phyloP scores from a whole-genome alignment of 257 asterid genomes.

The Petunia secreta region DNA sequence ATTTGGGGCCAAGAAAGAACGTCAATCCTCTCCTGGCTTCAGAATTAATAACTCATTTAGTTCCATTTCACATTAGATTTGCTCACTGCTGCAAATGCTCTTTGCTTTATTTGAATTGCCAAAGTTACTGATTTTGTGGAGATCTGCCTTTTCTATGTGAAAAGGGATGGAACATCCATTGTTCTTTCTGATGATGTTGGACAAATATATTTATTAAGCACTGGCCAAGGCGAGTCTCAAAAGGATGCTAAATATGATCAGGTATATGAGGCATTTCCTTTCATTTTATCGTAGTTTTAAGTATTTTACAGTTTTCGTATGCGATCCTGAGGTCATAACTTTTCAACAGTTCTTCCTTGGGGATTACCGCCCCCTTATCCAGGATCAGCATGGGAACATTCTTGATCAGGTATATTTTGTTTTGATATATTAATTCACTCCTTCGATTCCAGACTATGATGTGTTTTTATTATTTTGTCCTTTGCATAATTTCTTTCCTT shows the following conservation, averaged over 20 bases:
- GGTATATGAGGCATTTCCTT: conserved; percentile 47
- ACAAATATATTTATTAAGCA: conserved; percentile 85
- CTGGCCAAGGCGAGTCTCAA: conserved; percentile 98
- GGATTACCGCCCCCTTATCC: conserved; percentile 92
- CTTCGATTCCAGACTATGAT: neutral
- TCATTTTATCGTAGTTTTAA: conserved; percentile 4
- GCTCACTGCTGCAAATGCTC: conserved; percentile 20
- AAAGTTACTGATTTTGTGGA: conserved; percentile 9
- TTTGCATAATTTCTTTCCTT: neutral
- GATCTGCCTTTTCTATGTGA: conserved; percentile 43
- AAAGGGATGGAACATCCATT: conserved; percentile 97
- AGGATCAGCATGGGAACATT: conserved; percentile 79
- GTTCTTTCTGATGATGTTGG: conserved; percentile 99
- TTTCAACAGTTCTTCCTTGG: conserved; percentile 91
- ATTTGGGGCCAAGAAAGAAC: conserved; percentile 1
- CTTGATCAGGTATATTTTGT: conserved; percentile 76
- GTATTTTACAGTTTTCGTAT: conserved; percentile 11
- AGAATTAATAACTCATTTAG: conserved; percentile 20
- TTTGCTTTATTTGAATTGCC: conserved; percentile 21
- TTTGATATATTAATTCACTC: conserved; percentile 7
- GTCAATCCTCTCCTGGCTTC: conserved; percentile 15
- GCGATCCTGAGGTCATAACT: conserved; percentile 42
- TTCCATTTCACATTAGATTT: conserved; percentile 24
- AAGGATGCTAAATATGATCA: conserved; percentile 98
- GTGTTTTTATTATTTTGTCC: conserved; percentile 7